Conservation (phyloP, 139 green algal genomes). For the Auxenochlorella protothecoides region DNA sequence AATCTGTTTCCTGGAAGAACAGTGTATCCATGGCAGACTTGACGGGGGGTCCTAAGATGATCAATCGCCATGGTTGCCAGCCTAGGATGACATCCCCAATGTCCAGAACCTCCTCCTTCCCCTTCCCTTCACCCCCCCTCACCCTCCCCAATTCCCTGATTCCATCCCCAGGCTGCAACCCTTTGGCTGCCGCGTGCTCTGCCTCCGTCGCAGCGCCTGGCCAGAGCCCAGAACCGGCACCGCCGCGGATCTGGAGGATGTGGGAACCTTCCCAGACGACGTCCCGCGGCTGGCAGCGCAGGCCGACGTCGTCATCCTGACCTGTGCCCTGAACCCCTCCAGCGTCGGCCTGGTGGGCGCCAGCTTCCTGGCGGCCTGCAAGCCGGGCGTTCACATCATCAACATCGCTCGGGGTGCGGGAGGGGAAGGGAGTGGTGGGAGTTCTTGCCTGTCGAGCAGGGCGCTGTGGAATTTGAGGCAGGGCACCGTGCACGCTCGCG, state of each 20-base stretch:
- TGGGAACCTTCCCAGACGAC: conserved; percentile 19
- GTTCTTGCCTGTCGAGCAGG: too few species aligned
- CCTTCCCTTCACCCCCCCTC: too few species aligned
- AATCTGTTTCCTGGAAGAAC: too few species aligned
- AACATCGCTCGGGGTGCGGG: conserved; percentile 44
- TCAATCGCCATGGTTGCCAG: too few species aligned
- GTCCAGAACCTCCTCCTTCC: too few species aligned
- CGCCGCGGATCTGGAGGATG: conserved; percentile 13
- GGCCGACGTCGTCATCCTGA: conserved; percentile 28
- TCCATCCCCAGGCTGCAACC: conserved; percentile 20
- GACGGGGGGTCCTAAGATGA: too few species aligned
- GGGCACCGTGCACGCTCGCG: too few species aligned
- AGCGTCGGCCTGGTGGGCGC: conserved; percentile 35
- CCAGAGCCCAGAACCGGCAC: conserved; percentile 1
- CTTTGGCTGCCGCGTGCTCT: conserved; percentile 19
- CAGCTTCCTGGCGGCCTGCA: conserved; percentile 31
- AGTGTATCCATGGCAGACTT: too few species aligned
- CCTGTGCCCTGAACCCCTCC: conserved; percentile 23
- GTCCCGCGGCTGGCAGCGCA: conserved; percentile 4
- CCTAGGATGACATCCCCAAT: too few species aligned
- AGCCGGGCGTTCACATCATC: conserved; percentile 37
- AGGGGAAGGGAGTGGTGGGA: not conserved
- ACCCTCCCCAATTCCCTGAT: too few species aligned
- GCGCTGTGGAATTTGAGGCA: too few species aligned
- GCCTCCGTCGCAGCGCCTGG: not conserved